These are phyloP conservation scores for Nannochloropsis oceanica DNA, from an alignment of 108 stramenopile species.

Conservation along the genomic window DNA sequence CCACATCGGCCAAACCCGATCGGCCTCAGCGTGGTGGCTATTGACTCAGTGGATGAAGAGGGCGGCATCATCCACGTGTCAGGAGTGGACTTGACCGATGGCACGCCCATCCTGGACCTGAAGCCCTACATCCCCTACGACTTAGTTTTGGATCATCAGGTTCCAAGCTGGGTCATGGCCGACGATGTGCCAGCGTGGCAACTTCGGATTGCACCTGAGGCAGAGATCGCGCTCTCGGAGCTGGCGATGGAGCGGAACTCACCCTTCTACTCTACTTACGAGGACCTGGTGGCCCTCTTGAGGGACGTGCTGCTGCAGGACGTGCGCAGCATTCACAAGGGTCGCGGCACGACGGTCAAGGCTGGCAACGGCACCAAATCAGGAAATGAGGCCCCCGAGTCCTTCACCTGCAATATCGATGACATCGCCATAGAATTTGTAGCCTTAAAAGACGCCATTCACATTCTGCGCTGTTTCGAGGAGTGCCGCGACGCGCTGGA, in stretches of 20 bases:
- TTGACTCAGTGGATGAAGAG: slow-evolving; percentile 39
- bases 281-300: background rate
- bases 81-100: slow-evolving; percentile 19
- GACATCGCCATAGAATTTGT: slow-evolving; percentile 11
- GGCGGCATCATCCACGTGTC: slow-evolving; percentile 5
- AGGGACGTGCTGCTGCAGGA: slow-evolving; percentile 21
- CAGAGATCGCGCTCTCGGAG: background rate
- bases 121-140: slow-evolving; percentile 28
- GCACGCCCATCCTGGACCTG: slow-evolving; percentile 20
- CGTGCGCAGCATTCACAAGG: slow-evolving; percentile 20
- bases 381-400: background rate
- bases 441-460: slow-evolving; percentile 10
- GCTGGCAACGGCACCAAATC: background rate
- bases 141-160: background rate
- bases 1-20: slow-evolving; percentile 89
- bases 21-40: slow-evolving; percentile 66
- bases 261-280: background rate
- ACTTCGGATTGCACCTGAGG: background rate
- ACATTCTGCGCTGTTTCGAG: background rate
- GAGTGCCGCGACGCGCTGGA: background rate
- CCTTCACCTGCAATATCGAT: slow-evolving; percentile 20
- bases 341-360: slow-evolving; percentile 3
- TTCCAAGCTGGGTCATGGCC: background rate
- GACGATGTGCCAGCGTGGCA: background rate
- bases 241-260: background rate